Conservation (phyloP, 2,329 filamentous ascomycete genomes). For the Diaporthe australafricana region DNA sequence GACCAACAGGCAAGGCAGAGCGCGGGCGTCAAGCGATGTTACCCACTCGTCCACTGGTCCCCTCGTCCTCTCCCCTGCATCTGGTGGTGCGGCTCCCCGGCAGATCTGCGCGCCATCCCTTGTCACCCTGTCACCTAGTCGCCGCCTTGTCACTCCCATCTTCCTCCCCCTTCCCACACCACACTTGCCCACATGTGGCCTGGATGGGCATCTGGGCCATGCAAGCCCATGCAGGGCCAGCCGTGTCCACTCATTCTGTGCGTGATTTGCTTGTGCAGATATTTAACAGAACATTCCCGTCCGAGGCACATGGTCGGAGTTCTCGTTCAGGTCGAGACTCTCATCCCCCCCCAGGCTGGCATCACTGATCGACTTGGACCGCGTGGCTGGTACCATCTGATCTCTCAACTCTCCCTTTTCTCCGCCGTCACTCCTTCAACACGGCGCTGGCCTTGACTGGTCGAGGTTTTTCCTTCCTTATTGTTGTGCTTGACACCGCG, state of each 20-base stretch:
- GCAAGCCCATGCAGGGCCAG: slow-evolving; percentile 27
- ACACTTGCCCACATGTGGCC: slow-evolving; percentile 15
- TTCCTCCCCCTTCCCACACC: neutral
- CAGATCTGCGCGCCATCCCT: slow-evolving; percentile 34
- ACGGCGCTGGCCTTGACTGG: slow-evolving; percentile 38
- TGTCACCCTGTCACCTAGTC: slow-evolving; percentile 24
- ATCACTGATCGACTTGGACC: slow-evolving; percentile 15
- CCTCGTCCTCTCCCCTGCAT: slow-evolving; percentile 22
- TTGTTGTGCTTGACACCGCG: slow-evolving; percentile 36
- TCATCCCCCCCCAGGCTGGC: slow-evolving; percentile 1
- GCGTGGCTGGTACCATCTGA: slow-evolving; percentile 31
- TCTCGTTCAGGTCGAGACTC: slow-evolving; percentile 24
- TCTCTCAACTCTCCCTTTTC: slow-evolving; percentile 31
- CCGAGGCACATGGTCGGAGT: slow-evolving; percentile 27
- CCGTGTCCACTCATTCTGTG: slow-evolving; percentile 27
- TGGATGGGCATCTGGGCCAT: slow-evolving; percentile 18
- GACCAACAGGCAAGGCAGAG: slow-evolving; percentile 8
- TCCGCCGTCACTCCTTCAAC: slow-evolving; percentile 48
- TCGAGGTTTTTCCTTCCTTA: slow-evolving; percentile 25
- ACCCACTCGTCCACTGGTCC: slow-evolving; percentile 31
- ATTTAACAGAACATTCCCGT: slow-evolving; percentile 38
- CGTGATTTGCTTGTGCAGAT: slow-evolving; percentile 26
- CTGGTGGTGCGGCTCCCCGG: slow-evolving; percentile 31
- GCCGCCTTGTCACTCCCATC: neutral
- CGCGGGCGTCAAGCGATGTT: slow-evolving; percentile 22